Evolutionary conservation across 148 eudicot genomes (phyloP), one percentile per base, ranked within the genome.

Genomic region (Chenopodium album): DNA sequence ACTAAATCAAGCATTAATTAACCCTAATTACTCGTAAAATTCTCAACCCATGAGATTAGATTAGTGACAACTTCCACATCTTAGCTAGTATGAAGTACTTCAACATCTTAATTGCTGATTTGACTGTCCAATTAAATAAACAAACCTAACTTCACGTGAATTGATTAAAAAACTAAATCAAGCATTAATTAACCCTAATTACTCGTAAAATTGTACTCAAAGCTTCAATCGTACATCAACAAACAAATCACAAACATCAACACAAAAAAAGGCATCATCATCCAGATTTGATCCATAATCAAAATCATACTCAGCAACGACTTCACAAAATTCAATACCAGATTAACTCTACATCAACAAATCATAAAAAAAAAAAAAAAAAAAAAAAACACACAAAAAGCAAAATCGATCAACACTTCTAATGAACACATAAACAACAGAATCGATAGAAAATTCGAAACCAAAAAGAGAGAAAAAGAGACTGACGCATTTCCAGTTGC

Each of bases 401-500:
- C 0, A 13, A 60, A 11, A 64, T 26, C 37, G 37, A 23, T 47
- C 37, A 73, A 73, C 11, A 48, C 0, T 34, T 48, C 13, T 10
- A 13, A 54, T 13, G 14, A 52, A 22, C 17, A 26, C 22, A 70
- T 14, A 71, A 79, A 52, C 52, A 73, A 62, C 78, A 64, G 78
- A 74, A 74, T 81, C 68, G 67, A 31, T 63, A 0, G 26, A 9
- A 16, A 23, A 59, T 62, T 41, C 26, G 32, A 52, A 37, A 7
- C 41, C 9, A 37, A 16, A 32, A 8, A 11, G 73, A 84, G 34
- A 20, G 46, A 77, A 75, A 73, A 46, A 64, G 71, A 50, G 14
- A 80, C 87, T 84, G 59, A 92, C 96, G 87, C 96, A 92, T 90
- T 92, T 92, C 93, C 96, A 92, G 91, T 92, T 92, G 81, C 96